These are phyloP conservation scores for Boletus sp. DNA, from an alignment of 768 basidiomycete species.

Conservation along the genomic window DNA sequence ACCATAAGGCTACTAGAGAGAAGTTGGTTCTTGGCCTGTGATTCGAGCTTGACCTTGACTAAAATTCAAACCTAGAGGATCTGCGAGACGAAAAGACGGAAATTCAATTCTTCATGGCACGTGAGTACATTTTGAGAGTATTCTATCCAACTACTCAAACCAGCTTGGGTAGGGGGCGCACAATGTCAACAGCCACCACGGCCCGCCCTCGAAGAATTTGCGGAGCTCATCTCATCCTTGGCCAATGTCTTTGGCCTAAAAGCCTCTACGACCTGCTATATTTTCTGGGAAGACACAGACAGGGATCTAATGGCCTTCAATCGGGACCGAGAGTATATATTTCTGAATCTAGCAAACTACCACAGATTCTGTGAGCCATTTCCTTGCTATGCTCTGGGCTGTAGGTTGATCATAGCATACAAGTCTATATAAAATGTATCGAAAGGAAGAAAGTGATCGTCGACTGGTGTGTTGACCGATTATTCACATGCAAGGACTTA, in stretches of 20 bases:
- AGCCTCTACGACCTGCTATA: background rate
- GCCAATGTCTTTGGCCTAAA: background rate
- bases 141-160: background rate
- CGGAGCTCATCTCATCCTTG: background rate
- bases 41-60: background rate
- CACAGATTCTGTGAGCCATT: slow-evolving; percentile 1
- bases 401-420: background rate
- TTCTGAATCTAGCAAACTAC: slow-evolving; percentile 13
- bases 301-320: slow-evolving; percentile 19
- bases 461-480: slow-evolving; percentile 7
- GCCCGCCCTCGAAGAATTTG: slow-evolving; percentile 1
- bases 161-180: background rate
- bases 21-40: background rate
- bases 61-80: background rate
- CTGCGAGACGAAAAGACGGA: background rate
- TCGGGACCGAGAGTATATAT: slow-evolving; percentile 10
- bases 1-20: background rate
- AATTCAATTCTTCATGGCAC: slow-evolving; percentile 10
- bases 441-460: slow-evolving; percentile 7
- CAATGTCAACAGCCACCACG: background rate
- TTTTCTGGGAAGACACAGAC: slow-evolving; percentile 18
- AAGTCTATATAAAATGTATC: background rate
- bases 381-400: background rate
- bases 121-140: background rate
- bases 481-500: background rate